These are phyloP conservation scores for Geotrichum australiense DNA, from an alignment of 1,139 yeast genomes.

Conservation along the genomic window DNA sequence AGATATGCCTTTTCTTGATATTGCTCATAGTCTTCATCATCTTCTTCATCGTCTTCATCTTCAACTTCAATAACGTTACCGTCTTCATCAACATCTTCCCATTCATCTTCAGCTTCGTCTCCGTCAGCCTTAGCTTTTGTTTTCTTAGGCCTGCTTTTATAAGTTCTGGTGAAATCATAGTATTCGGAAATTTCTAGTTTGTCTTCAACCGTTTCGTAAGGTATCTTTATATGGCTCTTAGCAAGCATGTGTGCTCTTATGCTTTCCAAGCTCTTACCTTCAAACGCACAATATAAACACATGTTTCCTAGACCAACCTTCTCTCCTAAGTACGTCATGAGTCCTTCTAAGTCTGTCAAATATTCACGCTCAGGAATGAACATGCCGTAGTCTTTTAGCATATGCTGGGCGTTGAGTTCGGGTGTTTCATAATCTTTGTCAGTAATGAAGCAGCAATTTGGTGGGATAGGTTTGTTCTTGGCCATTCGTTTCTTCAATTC, in stretches of 20 bases:
- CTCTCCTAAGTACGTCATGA: conserved; percentile 68
- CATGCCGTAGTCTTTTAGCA: conserved; percentile 73
- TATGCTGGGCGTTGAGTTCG: conserved; percentile 66
- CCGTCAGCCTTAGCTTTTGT: conserved; percentile 26
- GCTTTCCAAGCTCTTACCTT: conserved; percentile 76
- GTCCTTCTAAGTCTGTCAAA: conserved; percentile 61
- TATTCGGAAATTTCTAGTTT: conserved; percentile 72
- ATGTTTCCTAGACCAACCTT: conserved; percentile 79
- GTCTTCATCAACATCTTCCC: conserved; percentile 42
- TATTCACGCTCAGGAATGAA: conserved; percentile 78
- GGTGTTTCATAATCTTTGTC: conserved; percentile 43
- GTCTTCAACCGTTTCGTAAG: conserved; percentile 80
- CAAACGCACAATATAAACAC: conserved; percentile 77
- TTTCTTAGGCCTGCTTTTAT: conserved; percentile 31
- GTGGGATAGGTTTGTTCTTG: conserved; percentile 62
- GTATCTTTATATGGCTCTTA: conserved; percentile 82
- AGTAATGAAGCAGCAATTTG: conserved; percentile 74
- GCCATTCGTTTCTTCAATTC: conserved; percentile 33
- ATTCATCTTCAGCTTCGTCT: conserved; percentile 41
- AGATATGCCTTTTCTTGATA: conserved; percentile 39
- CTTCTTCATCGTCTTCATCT: conserved; percentile 44
- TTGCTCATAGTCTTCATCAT: conserved; percentile 44
- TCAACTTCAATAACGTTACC: conserved; percentile 41
- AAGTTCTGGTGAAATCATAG: conserved; percentile 75
- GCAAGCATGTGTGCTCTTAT: conserved; percentile 84